Percentiles rank a stretch among this genome's conserved stretches.
These are phyloP conservation scores for Debaryomycetaceae sp. DNA, from an alignment of 1,139 yeast species.

Conservation along the genomic window DNA sequence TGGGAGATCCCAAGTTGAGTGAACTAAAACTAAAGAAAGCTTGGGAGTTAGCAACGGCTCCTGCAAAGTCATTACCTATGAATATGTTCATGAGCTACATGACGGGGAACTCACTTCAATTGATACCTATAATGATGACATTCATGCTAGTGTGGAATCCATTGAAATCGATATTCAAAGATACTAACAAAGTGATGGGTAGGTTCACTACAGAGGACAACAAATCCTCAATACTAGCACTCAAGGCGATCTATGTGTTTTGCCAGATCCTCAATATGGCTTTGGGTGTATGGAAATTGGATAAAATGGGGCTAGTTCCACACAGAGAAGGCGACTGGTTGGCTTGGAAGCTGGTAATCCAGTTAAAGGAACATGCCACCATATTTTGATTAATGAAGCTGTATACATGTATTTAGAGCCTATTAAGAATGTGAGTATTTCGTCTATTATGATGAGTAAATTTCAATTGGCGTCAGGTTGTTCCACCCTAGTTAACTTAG, in stretches of 20 bases:
- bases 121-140: conserved; percentile 90
- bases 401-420: too few relatives aligned
- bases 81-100: conserved; percentile 86
- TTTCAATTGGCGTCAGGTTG: conserved; percentile 1
- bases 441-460: too few relatives aligned
- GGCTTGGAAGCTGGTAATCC: conserved; percentile 61
- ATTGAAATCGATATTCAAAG: conserved; percentile 61
- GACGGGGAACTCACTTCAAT: conserved; percentile 88
- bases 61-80: conserved; percentile 87
- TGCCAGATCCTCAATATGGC: conserved; percentile 65
- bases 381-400: too few relatives aligned
- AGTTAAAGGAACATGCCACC: conserved; percentile 25
- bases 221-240: conserved; percentile 37
- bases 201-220: conserved; percentile 35
- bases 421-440: too few relatives aligned
- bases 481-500: conserved; percentile 10
- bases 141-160: conserved; percentile 80
- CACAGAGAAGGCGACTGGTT: conserved; percentile 88
- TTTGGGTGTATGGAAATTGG: conserved; percentile 82
- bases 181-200: conserved; percentile 45
- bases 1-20: conserved; percentile 19
- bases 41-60: conserved; percentile 83
- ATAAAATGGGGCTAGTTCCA: conserved; percentile 88
- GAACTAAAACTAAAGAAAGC: conserved; percentile 60
- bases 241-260: conserved; percentile 40